phyloP scores from a whole-genome alignment of 192 early-diverging fungal genomes.

The Phycomyces blakesleeanus region DNA sequence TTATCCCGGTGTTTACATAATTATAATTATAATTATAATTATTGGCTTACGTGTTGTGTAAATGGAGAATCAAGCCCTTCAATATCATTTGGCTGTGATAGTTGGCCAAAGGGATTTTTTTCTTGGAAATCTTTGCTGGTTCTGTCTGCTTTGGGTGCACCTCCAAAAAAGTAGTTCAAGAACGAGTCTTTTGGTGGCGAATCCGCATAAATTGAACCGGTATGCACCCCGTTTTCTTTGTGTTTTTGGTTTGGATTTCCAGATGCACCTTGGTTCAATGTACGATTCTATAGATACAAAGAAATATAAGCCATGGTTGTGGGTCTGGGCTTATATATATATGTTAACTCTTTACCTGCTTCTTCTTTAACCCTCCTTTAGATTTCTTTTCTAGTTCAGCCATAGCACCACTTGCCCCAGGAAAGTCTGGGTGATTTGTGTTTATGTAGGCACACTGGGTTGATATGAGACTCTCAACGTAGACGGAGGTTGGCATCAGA shows the following conservation, averaged over 20 bases:
- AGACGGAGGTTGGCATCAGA: constrained; percentile 58
- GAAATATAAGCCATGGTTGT: too few relatives aligned
- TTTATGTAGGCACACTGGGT: constrained; percentile 80
- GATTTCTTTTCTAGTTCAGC: constrained; percentile 51
- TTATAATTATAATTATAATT: too few relatives aligned
- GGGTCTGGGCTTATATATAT: too few relatives aligned
- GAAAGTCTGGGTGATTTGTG: constrained; percentile 79
- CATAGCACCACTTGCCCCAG: constrained; percentile 68
- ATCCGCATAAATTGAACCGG: neutral
- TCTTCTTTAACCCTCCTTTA: constrained; percentile 2
- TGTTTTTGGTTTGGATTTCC: neutral
- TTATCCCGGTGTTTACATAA: too few relatives aligned
- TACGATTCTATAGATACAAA: neutral
- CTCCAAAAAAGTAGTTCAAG: constrained; percentile 53
- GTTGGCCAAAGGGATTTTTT: neutral
- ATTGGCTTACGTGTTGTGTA: neutral
- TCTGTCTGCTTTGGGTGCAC: constrained; percentile 24
- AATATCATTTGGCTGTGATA: constrained; percentile 33
- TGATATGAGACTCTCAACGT: constrained; percentile 70
- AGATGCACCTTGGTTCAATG: neutral
- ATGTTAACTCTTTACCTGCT: neutral
- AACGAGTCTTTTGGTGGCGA: constrained; percentile 39
- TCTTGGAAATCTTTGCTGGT: constrained; percentile 8
- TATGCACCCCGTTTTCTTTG: neutral
- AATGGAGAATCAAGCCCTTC: constrained; percentile 21